phyloP scores from a whole-genome alignment of 2,329 filamentous ascomycete species.

The Cladosporium oxysporum region DNA sequence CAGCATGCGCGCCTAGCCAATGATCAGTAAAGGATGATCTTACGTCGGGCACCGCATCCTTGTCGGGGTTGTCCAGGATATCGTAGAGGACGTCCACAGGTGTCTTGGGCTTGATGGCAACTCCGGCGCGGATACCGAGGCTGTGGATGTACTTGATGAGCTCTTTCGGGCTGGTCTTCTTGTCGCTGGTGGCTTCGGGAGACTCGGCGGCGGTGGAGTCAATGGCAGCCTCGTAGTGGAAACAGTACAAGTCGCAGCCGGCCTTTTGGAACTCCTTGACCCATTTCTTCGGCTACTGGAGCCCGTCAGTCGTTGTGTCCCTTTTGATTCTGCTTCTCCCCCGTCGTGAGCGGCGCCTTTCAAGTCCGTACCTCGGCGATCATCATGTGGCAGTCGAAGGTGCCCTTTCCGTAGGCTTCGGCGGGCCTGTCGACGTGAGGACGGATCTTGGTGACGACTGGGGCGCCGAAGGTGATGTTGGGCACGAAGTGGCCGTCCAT shows the following conservation, averaged over 20 bases:
- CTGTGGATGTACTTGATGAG: slow-evolving; percentile 90
- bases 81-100: slow-evolving; percentile 90
- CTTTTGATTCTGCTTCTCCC: neutral
- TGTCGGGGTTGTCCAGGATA: slow-evolving; percentile 71
- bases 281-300: slow-evolving; percentile 87
- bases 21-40: slow-evolving; percentile 41
- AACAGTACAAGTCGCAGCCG: slow-evolving; percentile 98
- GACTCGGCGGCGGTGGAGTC: slow-evolving; percentile 78
- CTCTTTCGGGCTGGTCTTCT: slow-evolving; percentile 77
- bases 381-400: slow-evolving; percentile 99
- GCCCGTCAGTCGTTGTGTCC: slow-evolving; percentile 3
- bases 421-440: slow-evolving; percentile 76
- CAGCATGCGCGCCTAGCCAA: slow-evolving; percentile 4
- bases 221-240: slow-evolving; percentile 96
- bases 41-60: slow-evolving; percentile 84
- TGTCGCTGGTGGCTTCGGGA: slow-evolving; percentile 68
- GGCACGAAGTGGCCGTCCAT: slow-evolving; percentile 99
- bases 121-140: slow-evolving; percentile 82
- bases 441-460: slow-evolving; percentile 92
- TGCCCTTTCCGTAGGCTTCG: slow-evolving; percentile 73
- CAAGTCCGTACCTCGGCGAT: slow-evolving; percentile 77
- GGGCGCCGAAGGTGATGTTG: slow-evolving; percentile 95
- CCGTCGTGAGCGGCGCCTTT: neutral
- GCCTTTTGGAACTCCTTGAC: slow-evolving; percentile 91
- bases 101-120: slow-evolving; percentile 93